Conservation (phyloP, 2,329 filamentous ascomycete genomes). For the Colletotrichum cordylinicola region DNA sequence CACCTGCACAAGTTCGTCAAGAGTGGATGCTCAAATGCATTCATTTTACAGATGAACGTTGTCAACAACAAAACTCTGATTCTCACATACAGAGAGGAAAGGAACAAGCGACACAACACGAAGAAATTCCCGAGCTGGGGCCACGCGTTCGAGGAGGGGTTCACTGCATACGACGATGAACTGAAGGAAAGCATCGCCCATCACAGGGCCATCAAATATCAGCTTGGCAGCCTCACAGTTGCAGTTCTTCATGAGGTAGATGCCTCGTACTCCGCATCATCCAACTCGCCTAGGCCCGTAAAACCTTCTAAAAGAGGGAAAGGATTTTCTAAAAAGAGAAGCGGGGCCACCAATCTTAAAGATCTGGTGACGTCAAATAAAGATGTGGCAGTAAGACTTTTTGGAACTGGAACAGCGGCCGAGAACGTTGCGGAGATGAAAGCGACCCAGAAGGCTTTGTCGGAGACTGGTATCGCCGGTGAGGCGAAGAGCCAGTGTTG, state of each 20-base stretch:
- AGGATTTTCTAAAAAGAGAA: neutral
- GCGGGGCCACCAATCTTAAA: neutral
- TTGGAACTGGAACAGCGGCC: neutral
- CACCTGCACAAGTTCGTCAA: neutral
- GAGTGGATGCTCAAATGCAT: neutral
- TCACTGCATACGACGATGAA: neutral
- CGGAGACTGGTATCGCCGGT: neutral
- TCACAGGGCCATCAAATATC: constrained; percentile 50
- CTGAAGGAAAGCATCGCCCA: constrained; percentile 43
- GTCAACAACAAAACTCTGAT: neutral
- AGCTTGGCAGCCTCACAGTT: constrained; percentile 43
- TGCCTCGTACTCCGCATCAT: neutral
- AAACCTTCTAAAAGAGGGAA: neutral
- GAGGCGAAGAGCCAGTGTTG: neutral
- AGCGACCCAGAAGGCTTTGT: neutral
- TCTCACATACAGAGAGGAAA: neutral
- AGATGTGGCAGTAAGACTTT: neutral
- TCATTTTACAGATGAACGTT: neutral
- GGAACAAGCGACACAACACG: neutral
- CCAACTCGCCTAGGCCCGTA: neutral
- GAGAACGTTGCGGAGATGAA: neutral
- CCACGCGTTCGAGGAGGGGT: neutral
- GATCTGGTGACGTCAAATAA: neutral
- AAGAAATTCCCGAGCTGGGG: neutral
- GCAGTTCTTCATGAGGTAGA: constrained; percentile 44